phyloP scores from a whole-genome alignment of 805 yeast genomes.

The Saccharomycopsis schoenii region DNA sequence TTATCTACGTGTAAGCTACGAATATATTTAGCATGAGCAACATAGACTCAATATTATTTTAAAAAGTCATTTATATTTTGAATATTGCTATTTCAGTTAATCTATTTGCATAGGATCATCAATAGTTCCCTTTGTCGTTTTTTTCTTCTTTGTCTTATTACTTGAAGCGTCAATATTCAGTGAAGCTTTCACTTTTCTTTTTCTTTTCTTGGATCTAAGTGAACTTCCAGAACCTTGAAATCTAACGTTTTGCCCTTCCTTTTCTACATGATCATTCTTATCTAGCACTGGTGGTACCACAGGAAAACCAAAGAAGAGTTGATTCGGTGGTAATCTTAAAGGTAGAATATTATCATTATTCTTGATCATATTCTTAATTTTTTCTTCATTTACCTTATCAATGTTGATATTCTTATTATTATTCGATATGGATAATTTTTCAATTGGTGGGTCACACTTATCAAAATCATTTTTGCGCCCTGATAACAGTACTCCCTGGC shows the following conservation, averaged over 20 bases:
- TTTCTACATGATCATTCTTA: conserved; percentile 24
- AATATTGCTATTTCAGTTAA: neutral
- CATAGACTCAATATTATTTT: neutral
- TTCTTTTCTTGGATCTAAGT: conserved; percentile 64
- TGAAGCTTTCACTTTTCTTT: conserved; percentile 35
- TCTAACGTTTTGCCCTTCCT: conserved; percentile 9
- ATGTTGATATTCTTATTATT: neutral
- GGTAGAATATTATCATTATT: conserved; percentile 42
- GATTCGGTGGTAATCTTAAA: conserved; percentile 68
- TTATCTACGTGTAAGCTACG: too few species aligned
- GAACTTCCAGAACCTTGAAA: conserved; percentile 69
- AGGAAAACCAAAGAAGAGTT: conserved; percentile 90
- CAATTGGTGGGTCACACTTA: neutral
- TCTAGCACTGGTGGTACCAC: conserved; percentile 31
- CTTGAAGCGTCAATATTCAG: neutral
- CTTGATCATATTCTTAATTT: conserved; percentile 4
- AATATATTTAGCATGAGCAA: neutral
- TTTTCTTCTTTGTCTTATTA: neutral
- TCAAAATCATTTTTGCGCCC: conserved; percentile 37
- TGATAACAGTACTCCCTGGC: conserved; percentile 62
- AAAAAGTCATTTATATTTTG: too few species aligned
- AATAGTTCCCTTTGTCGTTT: neutral
- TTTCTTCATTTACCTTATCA: neutral
- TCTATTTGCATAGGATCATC: neutral
- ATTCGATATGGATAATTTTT: neutral